Evolutionary conservation across 2,329 filamentous ascomycete species (phyloP), one percentile per base, ranked within the genome.

Genomic region (Lachnellula occidentalis): DNA sequence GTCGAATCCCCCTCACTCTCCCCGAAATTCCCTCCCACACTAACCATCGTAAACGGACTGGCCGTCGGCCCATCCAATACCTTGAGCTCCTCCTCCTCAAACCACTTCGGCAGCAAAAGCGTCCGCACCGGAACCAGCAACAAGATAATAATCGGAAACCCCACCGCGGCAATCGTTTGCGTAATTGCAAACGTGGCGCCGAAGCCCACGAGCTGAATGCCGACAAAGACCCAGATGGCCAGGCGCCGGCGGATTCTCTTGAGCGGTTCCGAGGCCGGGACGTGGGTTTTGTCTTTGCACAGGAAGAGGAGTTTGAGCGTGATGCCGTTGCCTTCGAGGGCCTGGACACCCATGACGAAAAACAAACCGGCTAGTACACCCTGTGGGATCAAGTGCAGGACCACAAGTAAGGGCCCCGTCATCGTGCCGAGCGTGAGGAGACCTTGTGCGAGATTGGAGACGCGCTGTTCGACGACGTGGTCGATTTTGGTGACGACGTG

Each of bases 341-440:
- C 88, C 72, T 92, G 86, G 57, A 89, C 78, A 42, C 88, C 88
- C 88, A 92, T 92, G 67, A 90, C 81, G 72, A 92, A 92, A 76
- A 92, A 92, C 24, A 92, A 78, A 0, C 88, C 88, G 0, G 88
- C 88, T 53, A 92, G 79, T 1, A 92, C 87, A 56, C 85, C 87
- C 66, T 91, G 87, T 0, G 88, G 89, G 61, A 92, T 88, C 9
- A 90, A 78, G 64, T 90, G 85, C 9, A 92, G 74, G 15, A 91
- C 87, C 19, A 85, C 73, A 1, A 92, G 79, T 2, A 92, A 74
- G 0, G 88, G 88, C 0, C 85, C 85, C 0, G 83, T 81, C 87
- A 92, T 92, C 55, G 88, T 90, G 45, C 86, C 86, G 4, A 92
- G 78, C 0, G 88, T 90, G 2, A 92, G 75, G 0, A 92, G 78